A percentile compares a stretch with the other conserved stretches of the same genome.
phyloP scores from a whole-genome alignment of 2,329 filamentous ascomycete species.

The Ceratocystis lukuohia region DNA sequence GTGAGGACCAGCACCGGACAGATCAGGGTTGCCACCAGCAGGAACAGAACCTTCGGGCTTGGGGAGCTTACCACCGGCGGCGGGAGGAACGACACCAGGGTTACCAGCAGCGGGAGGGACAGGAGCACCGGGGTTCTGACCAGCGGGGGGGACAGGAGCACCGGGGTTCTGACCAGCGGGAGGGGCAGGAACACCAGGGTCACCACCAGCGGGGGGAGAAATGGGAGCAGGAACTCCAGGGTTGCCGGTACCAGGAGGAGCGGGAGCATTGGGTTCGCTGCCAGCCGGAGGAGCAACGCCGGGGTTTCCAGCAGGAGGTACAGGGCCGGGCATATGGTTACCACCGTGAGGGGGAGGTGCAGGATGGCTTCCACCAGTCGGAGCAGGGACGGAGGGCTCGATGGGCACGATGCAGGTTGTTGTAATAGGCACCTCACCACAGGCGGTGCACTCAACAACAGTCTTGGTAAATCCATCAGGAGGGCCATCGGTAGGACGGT shows the following conservation, averaged over 20 bases:
- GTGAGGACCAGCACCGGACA: not conserved
- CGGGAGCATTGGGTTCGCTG: not conserved
- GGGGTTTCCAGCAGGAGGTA: not conserved
- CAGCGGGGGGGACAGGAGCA: not conserved
- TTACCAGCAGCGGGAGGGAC: not conserved
- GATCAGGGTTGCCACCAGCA: not conserved
- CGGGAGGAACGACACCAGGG: not conserved
- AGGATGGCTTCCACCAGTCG: not conserved
- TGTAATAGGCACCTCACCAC: conserved; percentile 9
- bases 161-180: not conserved
- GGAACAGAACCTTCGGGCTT: not conserved
- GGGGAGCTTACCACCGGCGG: not conserved
- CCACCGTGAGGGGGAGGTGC: not conserved
- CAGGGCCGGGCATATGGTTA: not conserved
- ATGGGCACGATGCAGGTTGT: conserved; percentile 9
- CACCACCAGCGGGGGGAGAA: not conserved
- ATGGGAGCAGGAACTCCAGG: not conserved
- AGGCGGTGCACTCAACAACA: conserved; percentile 14
- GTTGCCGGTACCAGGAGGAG: not conserved
- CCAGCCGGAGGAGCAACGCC: not conserved
- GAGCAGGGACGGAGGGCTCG: not conserved
- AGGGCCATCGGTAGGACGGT: conserved; percentile 12
- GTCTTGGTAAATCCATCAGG: conserved; percentile 19
- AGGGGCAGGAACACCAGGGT: not conserved
- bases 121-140: not conserved